Evolutionary conservation across 768 basidiomycete genomes (phyloP), one percentile per base, ranked within the genome.

Genomic region (Dacryopinax primogenitus): DNA sequence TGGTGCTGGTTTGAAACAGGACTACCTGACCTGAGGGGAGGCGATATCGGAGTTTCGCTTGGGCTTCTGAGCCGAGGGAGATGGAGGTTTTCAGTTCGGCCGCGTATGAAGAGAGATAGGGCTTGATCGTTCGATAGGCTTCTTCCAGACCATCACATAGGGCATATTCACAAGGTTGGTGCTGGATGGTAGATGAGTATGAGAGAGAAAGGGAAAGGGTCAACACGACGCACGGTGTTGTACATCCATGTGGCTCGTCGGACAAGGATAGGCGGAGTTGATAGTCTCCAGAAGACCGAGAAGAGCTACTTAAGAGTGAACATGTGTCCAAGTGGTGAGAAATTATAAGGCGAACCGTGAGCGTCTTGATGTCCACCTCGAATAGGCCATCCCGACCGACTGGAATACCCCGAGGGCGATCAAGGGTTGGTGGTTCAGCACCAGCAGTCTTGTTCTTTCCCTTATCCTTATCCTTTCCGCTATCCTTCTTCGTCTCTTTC

Each of bases 221-320:
- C n/a, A 30, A 16, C 23, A 32, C 37, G 28, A 65, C 70, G 37
- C 23, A 71, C 77, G 64, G 74, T 74, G 37, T 72, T 72, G 41
- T 75, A 73, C 69, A 78, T 77, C 78, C 78, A 78, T 6, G 73
- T 73, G 11, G 73, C 77, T 34, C 77, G 66, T 21, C 75, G 67
- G 1, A 78, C 77, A 1, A 73, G 70, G 26, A 78, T 76, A 36
- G 73, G 64, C 1, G 75, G 68, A 1, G 74, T 76, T 15, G 74
- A 74, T 65, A 75, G 73, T 39, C 72, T 71, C 78, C 78, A 78
- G 67, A 77, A 78, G 1, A 78, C 76, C 0, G 78, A 76, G 64
- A 72, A 71, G 21, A 78, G 71, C 45, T 73, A 32, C 23, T 36
- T 30, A 18, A 51, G n/a, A 6, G 21, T 28, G 15, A 47, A 63